Conservation (phyloP, 2,329 filamentous ascomycete species). For the Sordariomycetes sp. region DNA sequence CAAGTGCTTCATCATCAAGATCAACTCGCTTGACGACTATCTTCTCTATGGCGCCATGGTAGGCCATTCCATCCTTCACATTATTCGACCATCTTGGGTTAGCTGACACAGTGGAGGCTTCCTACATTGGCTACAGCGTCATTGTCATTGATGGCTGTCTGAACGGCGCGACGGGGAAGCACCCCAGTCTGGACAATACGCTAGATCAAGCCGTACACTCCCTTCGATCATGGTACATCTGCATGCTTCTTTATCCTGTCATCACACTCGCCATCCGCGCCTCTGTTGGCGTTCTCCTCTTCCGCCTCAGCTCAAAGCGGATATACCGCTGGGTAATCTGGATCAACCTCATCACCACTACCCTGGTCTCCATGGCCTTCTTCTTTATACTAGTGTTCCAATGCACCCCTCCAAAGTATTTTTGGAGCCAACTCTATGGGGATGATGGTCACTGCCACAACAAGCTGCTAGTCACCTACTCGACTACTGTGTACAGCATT, state of each 20-base stretch:
- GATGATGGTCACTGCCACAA: constrained; percentile 24
- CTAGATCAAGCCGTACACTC: constrained; percentile 12
- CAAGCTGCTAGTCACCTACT: constrained; percentile 21
- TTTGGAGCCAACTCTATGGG: constrained; percentile 28
- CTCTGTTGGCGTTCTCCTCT: constrained; percentile 25
- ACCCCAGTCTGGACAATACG: constrained; percentile 9
- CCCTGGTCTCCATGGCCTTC: constrained; percentile 19
- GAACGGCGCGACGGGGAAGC: constrained; percentile 15
- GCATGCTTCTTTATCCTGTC: constrained; percentile 24
- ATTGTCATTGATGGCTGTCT: constrained; percentile 19
- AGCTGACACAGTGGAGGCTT: constrained; percentile 12
- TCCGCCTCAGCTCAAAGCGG: constrained; percentile 21
- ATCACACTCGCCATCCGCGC: constrained; percentile 24
- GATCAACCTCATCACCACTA: constrained; percentile 19
- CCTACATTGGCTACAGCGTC: constrained; percentile 18
- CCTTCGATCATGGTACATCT: constrained; percentile 23
- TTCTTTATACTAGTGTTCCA: constrained; percentile 35
- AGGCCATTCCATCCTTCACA: constrained; percentile 6
- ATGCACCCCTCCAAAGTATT: constrained; percentile 31
- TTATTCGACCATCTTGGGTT: background rate
- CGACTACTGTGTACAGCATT: constrained; percentile 31
- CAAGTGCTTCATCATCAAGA: constrained; percentile 26
- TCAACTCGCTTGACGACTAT: constrained; percentile 30
- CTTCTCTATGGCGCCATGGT: constrained; percentile 32
- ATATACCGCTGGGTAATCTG: constrained; percentile 20